A percentile compares a stretch with the other conserved stretches of the same genome.
phyloP scores from a whole-genome alignment of 2,329 filamentous ascomycete species.

The Colletotrichum endophyticum region DNA sequence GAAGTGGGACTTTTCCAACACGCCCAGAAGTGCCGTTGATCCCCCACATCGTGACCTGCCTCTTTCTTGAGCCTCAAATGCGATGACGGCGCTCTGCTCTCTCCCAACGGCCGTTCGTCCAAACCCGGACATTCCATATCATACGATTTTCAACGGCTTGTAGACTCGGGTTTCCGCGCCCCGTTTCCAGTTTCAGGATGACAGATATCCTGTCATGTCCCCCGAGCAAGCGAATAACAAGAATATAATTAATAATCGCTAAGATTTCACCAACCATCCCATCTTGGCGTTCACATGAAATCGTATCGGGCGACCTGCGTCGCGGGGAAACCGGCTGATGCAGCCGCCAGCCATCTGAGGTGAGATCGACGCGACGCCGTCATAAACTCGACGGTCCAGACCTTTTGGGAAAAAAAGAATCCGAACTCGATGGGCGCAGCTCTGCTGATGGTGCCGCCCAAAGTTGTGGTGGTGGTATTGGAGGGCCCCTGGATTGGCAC shows the following conservation, averaged over 20 bases:
- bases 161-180: neutral
- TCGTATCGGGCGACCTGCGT: neutral
- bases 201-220: neutral
- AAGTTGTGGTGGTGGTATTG: neutral
- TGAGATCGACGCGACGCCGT: neutral
- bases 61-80: constrained; percentile 17
- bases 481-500: neutral
- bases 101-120: neutral
- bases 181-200: neutral
- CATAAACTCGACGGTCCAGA: constrained; percentile 2
- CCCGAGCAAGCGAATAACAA: neutral
- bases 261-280: neutral
- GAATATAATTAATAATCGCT: neutral
- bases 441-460: neutral
- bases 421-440: neutral
- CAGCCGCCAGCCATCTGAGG: neutral
- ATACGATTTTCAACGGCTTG: neutral
- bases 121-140: neutral
- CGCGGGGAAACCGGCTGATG: neutral
- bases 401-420: neutral
- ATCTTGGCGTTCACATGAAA: neutral
- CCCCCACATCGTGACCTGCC: constrained; percentile 17
- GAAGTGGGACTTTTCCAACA: constrained; percentile 16
- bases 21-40: constrained; percentile 13
- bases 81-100: neutral